Percentiles rank a stretch among this genome's conserved stretches.
Conservation (phyloP, 2,329 filamentous ascomycete genomes). For the Fusarium vanettenii region DNA sequence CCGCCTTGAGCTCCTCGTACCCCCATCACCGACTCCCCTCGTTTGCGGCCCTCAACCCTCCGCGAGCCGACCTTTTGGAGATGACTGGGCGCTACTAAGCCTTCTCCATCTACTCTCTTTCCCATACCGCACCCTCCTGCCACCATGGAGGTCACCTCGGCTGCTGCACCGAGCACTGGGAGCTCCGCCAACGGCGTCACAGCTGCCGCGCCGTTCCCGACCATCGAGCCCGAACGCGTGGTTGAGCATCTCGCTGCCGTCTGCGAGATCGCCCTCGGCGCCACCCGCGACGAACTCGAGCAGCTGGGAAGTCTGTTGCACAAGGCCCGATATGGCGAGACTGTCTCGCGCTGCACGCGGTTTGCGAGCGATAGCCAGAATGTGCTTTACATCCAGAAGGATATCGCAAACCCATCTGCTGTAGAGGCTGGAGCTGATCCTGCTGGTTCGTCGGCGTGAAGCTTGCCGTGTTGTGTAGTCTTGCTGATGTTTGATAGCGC, state of each 20-base stretch:
- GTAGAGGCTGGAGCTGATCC: constrained; percentile 61
- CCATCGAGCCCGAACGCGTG: constrained; percentile 75
- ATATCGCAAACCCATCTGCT: constrained; percentile 67
- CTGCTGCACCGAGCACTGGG: constrained; percentile 55
- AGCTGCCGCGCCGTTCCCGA: constrained; percentile 59
- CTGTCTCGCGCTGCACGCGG: constrained; percentile 85
- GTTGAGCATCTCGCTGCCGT: constrained; percentile 79
- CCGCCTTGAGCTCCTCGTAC: constrained; percentile 14
- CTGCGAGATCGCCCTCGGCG: constrained; percentile 79
- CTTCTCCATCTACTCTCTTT: constrained; percentile 25
- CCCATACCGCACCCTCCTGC: constrained; percentile 29
- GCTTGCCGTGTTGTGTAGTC: background rate
- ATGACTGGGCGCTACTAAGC: constrained; percentile 44
- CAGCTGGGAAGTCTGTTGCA: constrained; percentile 86
- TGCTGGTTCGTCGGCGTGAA: constrained; percentile 52
- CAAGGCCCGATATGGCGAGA: constrained; percentile 77
- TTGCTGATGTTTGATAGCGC: constrained; percentile 47
- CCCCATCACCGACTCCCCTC: constrained; percentile 18
- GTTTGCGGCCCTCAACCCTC: constrained; percentile 16
- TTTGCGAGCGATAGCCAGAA: constrained; percentile 91
- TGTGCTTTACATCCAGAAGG: constrained; percentile 92
- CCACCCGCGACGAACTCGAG: constrained; percentile 82
- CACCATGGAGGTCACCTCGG: constrained; percentile 66
- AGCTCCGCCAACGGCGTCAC: constrained; percentile 58
- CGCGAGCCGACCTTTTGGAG: constrained; percentile 40